Evolutionary conservation across 2,329 filamentous ascomycete genomes (phyloP), one percentile per base, ranked within the genome.

Genomic region (Aureobasidium vineae): DNA sequence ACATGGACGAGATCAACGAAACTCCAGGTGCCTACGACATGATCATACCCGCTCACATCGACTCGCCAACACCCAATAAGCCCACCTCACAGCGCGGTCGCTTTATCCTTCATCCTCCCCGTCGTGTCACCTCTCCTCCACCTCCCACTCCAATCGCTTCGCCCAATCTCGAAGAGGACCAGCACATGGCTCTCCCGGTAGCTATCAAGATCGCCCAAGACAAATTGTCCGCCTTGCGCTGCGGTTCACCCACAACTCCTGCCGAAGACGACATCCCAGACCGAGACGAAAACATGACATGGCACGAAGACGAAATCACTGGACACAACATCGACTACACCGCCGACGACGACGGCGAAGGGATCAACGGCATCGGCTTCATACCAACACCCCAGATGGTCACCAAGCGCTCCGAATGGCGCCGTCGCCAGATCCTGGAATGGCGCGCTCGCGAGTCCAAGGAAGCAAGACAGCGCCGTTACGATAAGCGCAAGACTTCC

Each of bases 291-390:
- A 71, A 73, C 41, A 74, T 81, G 68, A 81, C 80, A 66, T 88
- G 86, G 86, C 82, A 83, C 71, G 83, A 86, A 69, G 79, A 80
- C 43, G 86, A 88, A 72, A 88, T 88, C 71, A 88, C 86, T 5
- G 85, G 85, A 16, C 84, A 87, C 70, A 73, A 80, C 38, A 77
- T 77, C 23, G 79, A 84, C 61, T 80, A 81, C 3, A 79, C 77
- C 5, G 57, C 61, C 7, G 82, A 82, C 45, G 86, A 88, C 71
- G 86, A 88, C 72, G 85, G 86, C 3, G 84, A 85, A 65, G 86
- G 86, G 5, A 82, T 88, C 69, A 88, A 88, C 70, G 86, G 86
- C 1, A 81, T 88, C 66, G 86, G 86, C 0, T 88, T 88, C 74
- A 82, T 81, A 67, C 86, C 86, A 3, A 88, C 85, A 1, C 80